Base-by-base conservation (phyloP, 2,329 filamentous ascomycete species). In the Aureobasidium sp. region DNA sequence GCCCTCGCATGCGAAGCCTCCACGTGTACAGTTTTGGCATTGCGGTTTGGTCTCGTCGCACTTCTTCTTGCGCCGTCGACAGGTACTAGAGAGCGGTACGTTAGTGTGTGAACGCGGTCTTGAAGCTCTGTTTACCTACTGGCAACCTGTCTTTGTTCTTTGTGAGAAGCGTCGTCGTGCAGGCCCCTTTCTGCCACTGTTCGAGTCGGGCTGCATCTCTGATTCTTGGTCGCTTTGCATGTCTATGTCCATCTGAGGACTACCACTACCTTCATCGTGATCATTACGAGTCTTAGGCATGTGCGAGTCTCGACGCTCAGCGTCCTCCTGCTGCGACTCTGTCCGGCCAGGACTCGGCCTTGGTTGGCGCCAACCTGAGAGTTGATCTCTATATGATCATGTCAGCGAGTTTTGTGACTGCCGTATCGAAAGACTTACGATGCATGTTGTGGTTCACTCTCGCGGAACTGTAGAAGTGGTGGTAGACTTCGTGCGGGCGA, bases 11-110 rank as follows among this genome's bases (percentile, higher is more conserved):
- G 90, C 79, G 73, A 97, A 97, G 16, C 90, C 90, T 48, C 94
- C 93, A 64, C 91, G 88, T 61, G 89, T 81, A 76, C 94, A 99
- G 70, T 99, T 97, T 72, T 87, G 89, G 76, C 94, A 97, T 74
- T 91, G 86, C 29, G 94, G 94, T 74, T 96, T 95, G 59, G 83
- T 84, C 78, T 97, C 94, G 72, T 97, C 93, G 71, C 94, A 97
- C 76, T 97, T 97, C 85, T 97, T 97, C 83, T 97, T 97, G 63
- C 93, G 84, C 71, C 85, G 85, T 63, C 93, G 83, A 73, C 93
- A 97, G 6, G 93, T 97, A 75, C 61, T 62, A 42, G 7, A 5
- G 7, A 3, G 16, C 9, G 30, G 34, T 15, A 5, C 10, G 29
- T 57, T 21, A 57, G 53, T n/a, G n/a, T 30, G 30, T 9, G 11